These are phyloP conservation scores for Rhododendron kiyosumense DNA, from an alignment of 148 eudicot species.

Conservation along the genomic window DNA sequence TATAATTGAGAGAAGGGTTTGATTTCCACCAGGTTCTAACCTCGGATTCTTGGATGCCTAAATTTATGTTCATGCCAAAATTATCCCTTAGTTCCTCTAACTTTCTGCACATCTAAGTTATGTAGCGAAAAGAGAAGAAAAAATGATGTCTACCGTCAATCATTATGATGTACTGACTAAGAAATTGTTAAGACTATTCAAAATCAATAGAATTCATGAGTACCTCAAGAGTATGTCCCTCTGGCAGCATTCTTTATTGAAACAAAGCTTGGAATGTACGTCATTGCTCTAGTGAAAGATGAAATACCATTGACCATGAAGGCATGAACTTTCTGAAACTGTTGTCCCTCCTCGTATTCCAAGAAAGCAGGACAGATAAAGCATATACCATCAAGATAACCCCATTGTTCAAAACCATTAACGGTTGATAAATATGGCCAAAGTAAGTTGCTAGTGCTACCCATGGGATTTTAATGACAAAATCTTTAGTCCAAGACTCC, in stretches of 20 bases:
- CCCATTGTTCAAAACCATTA: conserved; percentile 14
- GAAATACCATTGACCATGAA: background rate
- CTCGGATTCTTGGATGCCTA: too few species aligned
- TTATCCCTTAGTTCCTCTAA: too few species aligned
- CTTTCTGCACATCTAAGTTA: too few species aligned
- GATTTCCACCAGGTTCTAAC: background rate
- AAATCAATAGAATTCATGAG: background rate
- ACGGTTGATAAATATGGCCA: background rate
- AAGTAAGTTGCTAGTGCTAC: background rate
- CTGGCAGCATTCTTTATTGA: conserved; percentile 20
- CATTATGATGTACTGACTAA: background rate
- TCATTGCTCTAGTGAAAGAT: conserved; percentile 14
- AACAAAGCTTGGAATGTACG: conserved; percentile 28
- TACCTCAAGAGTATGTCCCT: background rate
- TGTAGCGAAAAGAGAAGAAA: too few species aligned
- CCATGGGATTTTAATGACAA: conserved; percentile 27
- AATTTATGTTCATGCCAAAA: too few species aligned
- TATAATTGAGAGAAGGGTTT: background rate
- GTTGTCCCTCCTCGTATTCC: background rate
- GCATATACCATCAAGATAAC: conserved; percentile 23
- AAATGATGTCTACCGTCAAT: too few species aligned
- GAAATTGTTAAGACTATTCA: background rate
- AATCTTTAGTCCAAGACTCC: conserved; percentile 29
- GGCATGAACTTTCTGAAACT: background rate
- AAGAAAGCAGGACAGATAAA: conserved; percentile 18